phyloP scores from a whole-genome alignment of 371 early-diverging fungal species.

The Mucor velutinosus region DNA sequence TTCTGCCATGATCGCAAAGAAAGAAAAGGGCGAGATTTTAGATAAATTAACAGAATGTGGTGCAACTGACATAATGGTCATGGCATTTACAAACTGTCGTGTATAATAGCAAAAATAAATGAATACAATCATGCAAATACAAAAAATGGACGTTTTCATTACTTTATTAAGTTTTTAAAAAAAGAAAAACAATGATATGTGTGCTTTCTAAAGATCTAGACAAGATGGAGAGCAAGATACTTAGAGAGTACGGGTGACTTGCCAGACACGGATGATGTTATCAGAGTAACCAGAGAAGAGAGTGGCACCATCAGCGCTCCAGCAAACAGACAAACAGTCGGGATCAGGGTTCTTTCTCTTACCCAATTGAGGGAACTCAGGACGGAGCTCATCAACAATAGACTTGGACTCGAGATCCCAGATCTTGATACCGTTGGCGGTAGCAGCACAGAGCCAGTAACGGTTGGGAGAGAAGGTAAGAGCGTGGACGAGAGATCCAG shows the following conservation, averaged over 20 bases:
- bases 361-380: slow-evolving; percentile 82
- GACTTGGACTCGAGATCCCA: slow-evolving; percentile 99
- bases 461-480: slow-evolving; percentile 99
- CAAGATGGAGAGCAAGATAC: slow-evolving; percentile 26
- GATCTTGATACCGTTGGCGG: slow-evolving; percentile 95
- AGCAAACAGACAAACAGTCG: slow-evolving; percentile 93
- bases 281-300: slow-evolving; percentile 99
- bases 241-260: slow-evolving; percentile 67
- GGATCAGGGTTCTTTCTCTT: slow-evolving; percentile 76
- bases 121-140: neutral
- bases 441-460: slow-evolving; percentile 99
- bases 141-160: neutral
- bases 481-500: slow-evolving; percentile 94
- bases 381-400: slow-evolving; percentile 93
- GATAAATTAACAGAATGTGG: slow-evolving; percentile 87
- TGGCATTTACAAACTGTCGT: slow-evolving; percentile 79
- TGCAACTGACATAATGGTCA: slow-evolving; percentile 92
- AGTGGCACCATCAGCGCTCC: slow-evolving; percentile 97
- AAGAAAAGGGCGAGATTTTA: slow-evolving; percentile 82
- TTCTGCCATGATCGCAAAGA: slow-evolving; percentile 84
- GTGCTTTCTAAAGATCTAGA: too few relatives aligned
- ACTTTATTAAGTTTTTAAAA: neutral
- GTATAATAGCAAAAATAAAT: slow-evolving; percentile 43
- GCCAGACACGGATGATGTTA: slow-evolving; percentile 94
- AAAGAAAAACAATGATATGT: neutral